These are phyloP conservation scores for Tolypocladium endophyticum DNA, from an alignment of 2,329 filamentous ascomycete genomes.

Conservation along the genomic window DNA sequence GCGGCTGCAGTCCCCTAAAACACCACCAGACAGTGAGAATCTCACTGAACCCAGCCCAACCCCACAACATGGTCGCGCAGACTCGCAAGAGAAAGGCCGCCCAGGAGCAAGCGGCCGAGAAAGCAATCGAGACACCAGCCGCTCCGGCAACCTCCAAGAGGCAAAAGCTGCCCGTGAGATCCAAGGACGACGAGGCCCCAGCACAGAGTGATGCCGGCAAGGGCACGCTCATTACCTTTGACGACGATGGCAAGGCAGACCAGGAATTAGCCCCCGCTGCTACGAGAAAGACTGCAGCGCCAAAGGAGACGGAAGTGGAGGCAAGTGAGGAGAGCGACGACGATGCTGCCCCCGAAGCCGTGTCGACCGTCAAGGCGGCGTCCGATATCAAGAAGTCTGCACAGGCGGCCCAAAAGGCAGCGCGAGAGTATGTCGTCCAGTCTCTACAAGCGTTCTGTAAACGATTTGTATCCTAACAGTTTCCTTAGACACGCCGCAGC, in stretches of 20 bases:
- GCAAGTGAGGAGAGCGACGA: slow-evolving; percentile 33
- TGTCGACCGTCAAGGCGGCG: slow-evolving; percentile 41
- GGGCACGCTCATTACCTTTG: slow-evolving; percentile 22
- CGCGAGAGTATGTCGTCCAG: slow-evolving; percentile 33
- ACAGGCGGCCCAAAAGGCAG: slow-evolving; percentile 36
- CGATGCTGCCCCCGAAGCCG: slow-evolving; percentile 47
- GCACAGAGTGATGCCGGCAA: slow-evolving; percentile 6
- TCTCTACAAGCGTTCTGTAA: background rate
- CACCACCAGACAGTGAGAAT: background rate
- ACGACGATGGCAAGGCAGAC: slow-evolving; percentile 20
- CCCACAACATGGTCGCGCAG: slow-evolving; percentile 7
- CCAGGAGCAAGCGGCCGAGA: slow-evolving; percentile 8
- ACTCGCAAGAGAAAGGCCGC: slow-evolving; percentile 20
- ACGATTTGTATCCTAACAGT: background rate
- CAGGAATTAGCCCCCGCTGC: slow-evolving; percentile 2
- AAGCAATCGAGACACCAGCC: slow-evolving; percentile 2
- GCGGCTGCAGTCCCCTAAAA: background rate
- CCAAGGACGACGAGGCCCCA: slow-evolving; percentile 16
- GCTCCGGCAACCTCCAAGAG: slow-evolving; percentile 10
- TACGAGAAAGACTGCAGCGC: slow-evolving; percentile 6
- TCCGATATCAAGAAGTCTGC: slow-evolving; percentile 33
- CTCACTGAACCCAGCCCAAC: slow-evolving; percentile 1
- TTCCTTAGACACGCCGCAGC: slow-evolving; percentile 34
- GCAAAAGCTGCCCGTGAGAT: slow-evolving; percentile 22
- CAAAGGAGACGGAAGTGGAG: slow-evolving; percentile 23